Evolutionary conservation across 1,284 basidiomycete species (phyloP).

Genomic region (Retiboletus flavoniger): DNA sequence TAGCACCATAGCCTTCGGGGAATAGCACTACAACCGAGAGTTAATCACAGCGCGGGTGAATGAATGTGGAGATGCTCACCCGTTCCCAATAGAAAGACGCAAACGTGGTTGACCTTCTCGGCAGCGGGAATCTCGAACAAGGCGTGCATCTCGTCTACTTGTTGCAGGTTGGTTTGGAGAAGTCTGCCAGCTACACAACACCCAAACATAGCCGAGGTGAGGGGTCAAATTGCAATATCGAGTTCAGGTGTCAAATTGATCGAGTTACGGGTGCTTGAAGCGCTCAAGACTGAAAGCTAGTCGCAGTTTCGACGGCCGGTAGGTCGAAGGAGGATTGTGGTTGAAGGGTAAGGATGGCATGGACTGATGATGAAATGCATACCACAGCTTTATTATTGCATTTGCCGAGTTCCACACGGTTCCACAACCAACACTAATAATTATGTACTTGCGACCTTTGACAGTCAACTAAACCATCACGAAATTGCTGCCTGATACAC

Average conservation of each 20-base stretch:
- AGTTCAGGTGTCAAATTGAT: not conserved
- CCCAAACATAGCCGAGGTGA: slow-evolving; percentile 55
- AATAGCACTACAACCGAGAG: slow-evolving; percentile 60
- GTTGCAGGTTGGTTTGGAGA: slow-evolving; percentile 71
- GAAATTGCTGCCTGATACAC: slow-evolving; percentile 2
- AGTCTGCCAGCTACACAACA: slow-evolving; percentile 75
- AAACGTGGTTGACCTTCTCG: slow-evolving; percentile 83
- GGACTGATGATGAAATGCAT: slow-evolving; percentile 9
- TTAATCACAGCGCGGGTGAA: not conserved
- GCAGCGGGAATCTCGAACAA: slow-evolving; percentile 78
- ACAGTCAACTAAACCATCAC: not conserved
- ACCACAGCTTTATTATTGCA: not conserved
- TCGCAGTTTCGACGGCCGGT: not conserved
- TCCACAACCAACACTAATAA: slow-evolving; percentile 4
- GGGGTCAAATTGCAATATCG: not conserved
- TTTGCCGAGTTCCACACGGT: slow-evolving; percentile 4
- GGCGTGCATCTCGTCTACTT: slow-evolving; percentile 83
- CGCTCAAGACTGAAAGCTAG: not conserved
- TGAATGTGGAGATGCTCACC: slow-evolving; percentile 40
- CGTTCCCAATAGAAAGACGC: slow-evolving; percentile 84
- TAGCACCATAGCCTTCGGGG: slow-evolving; percentile 85
- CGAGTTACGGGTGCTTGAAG: not conserved
- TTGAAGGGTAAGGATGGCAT: slow-evolving; percentile 15
- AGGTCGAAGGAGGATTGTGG: slow-evolving; percentile 7
- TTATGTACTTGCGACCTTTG: not conserved